phyloP scores from a whole-genome alignment of 768 basidiomycete genomes.

The Macrocybe gigantea region DNA sequence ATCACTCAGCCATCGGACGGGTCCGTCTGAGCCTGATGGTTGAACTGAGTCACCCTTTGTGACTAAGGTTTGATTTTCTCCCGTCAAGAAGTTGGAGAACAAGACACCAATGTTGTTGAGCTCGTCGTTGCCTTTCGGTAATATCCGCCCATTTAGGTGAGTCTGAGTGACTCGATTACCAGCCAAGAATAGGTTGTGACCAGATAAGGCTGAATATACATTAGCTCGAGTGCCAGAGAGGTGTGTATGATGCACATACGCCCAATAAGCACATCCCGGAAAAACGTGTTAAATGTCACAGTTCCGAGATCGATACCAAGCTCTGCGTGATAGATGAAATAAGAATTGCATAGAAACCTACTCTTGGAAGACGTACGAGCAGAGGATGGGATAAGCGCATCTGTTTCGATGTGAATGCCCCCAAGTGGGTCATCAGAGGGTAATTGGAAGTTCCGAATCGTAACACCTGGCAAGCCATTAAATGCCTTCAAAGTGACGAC shows the following conservation, averaged over 20 bases:
- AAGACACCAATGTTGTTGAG: conserved; percentile 50
- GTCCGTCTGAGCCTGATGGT: conserved; percentile 42
- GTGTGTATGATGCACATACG: conserved; percentile 36
- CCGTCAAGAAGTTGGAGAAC: conserved; percentile 63
- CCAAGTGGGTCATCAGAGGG: conserved; percentile 64
- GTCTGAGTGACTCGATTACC: conserved; percentile 40
- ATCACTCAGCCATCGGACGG: conserved; percentile 60
- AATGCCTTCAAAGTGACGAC: conserved; percentile 62
- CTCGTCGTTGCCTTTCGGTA: conserved; percentile 52
- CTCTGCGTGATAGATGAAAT: conserved; percentile 27
- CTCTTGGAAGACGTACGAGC: conserved; percentile 42
- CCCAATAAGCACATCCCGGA: conserved; percentile 49
- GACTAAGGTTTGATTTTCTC: conserved; percentile 54
- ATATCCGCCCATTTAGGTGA: conserved; percentile 58
- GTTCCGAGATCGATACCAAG: conserved; percentile 66
- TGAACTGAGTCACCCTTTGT: conserved; percentile 58
- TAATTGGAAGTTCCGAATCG: conserved; percentile 65
- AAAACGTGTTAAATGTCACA: conserved; percentile 58
- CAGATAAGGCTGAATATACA: conserved; percentile 40
- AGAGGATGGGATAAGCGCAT: conserved; percentile 58
- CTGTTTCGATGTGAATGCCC: conserved; percentile 66
- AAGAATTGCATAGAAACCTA: not conserved
- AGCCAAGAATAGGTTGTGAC: conserved; percentile 41
- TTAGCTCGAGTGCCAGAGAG: conserved; percentile 1
- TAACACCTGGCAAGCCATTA: conserved; percentile 63